Evolutionary conservation across 768 basidiomycete species (phyloP).

Genomic region (Leucocoprinus sp.): DNA sequence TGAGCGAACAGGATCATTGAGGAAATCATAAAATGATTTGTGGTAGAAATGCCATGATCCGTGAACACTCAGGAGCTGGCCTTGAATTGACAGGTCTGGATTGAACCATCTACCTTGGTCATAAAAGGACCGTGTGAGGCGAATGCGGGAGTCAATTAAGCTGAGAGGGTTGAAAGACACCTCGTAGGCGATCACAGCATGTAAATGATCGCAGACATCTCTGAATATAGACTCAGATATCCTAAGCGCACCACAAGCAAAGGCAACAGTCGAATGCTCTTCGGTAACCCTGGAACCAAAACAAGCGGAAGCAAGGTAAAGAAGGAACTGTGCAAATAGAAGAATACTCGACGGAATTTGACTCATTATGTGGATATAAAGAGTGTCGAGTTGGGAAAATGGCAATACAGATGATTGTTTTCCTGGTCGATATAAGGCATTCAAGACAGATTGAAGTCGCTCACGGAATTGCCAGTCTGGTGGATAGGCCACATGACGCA

Average conservation of each 20-base stretch:
- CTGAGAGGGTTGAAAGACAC: not conserved
- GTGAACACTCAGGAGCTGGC: not conserved
- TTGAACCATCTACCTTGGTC: no score
- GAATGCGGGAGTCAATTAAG: not conserved
- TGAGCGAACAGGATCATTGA: conserved; percentile 1
- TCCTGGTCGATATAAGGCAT: conserved; percentile 6
- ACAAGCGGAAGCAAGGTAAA: not conserved
- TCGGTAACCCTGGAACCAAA: not conserved
- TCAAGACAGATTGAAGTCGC: not conserved
- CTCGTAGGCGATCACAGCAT: not conserved
- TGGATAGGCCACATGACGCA: conserved; percentile 18
- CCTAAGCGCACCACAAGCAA: not conserved
- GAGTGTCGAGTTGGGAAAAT: not conserved
- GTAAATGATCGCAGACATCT: not conserved
- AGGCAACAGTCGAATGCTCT: not conserved
- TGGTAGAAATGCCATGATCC: not conserved
- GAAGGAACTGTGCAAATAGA: not conserved
- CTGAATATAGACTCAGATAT: not conserved
- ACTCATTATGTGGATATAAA: not conserved
- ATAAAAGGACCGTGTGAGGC: not conserved
- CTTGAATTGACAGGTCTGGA: not conserved
- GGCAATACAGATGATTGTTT: conserved; percentile 5
- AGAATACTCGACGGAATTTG: not conserved
- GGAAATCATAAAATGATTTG: conserved; percentile 6
- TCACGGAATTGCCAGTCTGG: not conserved